These are phyloP conservation scores for Neurospora africana DNA, from an alignment of 495 filamentous ascomycete species.

Conservation along the genomic window DNA sequence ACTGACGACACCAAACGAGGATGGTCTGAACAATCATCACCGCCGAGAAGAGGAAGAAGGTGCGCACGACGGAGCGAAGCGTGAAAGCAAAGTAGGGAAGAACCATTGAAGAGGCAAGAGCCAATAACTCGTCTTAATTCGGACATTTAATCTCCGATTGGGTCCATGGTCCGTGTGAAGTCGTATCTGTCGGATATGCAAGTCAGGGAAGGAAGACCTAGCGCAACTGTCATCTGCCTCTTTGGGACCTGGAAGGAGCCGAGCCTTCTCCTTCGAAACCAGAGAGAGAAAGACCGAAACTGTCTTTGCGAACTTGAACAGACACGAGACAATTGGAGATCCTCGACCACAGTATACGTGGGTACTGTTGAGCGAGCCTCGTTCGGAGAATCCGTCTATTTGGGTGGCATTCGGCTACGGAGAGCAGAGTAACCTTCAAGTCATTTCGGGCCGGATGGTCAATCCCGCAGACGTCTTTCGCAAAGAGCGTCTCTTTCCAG, in stretches of 20 bases:
- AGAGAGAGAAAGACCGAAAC: neutral
- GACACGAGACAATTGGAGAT: neutral
- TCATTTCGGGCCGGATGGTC: neutral
- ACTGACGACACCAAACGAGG: neutral
- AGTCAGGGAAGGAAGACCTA: neutral
- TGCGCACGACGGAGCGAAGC: neutral
- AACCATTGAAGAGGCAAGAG: neutral
- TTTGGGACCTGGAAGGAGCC: neutral
- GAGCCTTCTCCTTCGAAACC: neutral
- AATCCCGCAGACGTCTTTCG: neutral
- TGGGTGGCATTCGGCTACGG: neutral
- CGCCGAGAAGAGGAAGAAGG: neutral
- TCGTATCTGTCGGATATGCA: neutral
- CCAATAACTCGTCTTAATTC: neutral
- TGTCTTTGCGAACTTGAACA: neutral
- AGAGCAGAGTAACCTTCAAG: neutral
- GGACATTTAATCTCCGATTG: constrained; percentile 12
- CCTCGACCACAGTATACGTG: neutral
- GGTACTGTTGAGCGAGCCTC: neutral
- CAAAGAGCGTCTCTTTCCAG: neutral
- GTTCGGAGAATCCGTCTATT: neutral
- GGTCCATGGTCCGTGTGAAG: neutral
- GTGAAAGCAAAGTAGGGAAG: neutral
- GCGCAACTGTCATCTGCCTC: neutral
- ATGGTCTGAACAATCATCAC: neutral